Percentiles rank a stretch among this genome's conserved stretches.
Conservation (phyloP, 495 filamentous ascomycete species). For the Hypoxylon lienhwacheense region DNA sequence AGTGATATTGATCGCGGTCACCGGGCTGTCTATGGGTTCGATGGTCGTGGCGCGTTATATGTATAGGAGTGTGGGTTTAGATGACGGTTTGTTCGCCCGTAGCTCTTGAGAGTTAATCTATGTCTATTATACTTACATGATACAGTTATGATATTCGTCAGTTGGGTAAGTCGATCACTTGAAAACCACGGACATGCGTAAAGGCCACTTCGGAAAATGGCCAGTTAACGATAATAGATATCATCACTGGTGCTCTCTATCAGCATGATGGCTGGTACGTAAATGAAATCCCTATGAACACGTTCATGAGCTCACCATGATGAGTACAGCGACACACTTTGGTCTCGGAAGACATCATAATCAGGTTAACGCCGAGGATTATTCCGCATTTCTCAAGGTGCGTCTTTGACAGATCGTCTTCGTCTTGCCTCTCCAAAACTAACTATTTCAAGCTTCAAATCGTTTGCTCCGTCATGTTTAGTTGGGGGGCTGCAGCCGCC, state of each 20-base stretch:
- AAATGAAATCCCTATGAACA: neutral
- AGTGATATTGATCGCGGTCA: constrained; percentile 18
- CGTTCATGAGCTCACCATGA: neutral
- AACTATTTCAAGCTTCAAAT: constrained; percentile 16
- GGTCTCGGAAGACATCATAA: constrained; percentile 22
- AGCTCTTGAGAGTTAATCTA: neutral
- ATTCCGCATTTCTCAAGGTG: constrained; percentile 18
- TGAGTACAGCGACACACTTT: constrained; percentile 13
- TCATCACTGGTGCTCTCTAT: constrained; percentile 18
- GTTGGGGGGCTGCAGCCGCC: constrained; percentile 25
- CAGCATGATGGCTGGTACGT: constrained; percentile 17
- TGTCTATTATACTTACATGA: constrained; percentile 3
- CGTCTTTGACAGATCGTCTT: neutral
- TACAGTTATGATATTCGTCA: constrained; percentile 21
- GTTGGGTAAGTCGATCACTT: constrained; percentile 15
- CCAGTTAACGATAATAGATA: constrained; percentile 9
- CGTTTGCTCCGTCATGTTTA: constrained; percentile 23
- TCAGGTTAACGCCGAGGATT: constrained; percentile 18
- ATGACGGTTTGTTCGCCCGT: constrained; percentile 25
- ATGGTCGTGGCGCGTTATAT: constrained; percentile 21
- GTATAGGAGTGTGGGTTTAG: constrained; percentile 22
- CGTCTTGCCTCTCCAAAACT: neutral
- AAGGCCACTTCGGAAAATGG: neutral
- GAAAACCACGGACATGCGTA: too few species aligned
- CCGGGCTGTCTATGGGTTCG: constrained; percentile 18